These are phyloP conservation scores for Chaetoscypha palmicola DNA, from an alignment of 2,329 filamentous ascomycete genomes.

Conservation along the genomic window DNA sequence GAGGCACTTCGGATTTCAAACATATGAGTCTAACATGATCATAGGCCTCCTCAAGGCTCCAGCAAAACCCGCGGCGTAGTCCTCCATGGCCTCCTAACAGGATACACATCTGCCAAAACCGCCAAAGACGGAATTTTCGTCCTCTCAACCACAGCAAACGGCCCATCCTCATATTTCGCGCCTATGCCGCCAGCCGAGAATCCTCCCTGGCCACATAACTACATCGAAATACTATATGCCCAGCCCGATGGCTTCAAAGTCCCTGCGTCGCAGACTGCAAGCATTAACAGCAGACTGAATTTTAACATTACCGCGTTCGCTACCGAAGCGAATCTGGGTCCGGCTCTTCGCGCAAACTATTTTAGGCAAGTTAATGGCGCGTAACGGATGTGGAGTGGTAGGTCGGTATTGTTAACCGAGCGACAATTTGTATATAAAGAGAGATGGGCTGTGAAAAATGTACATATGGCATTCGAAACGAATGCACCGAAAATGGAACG, in stretches of 20 bases:
- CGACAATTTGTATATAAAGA: no score
- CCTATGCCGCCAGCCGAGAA: conserved; percentile 14
- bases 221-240: conserved; percentile 11
- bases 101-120: conserved; percentile 9
- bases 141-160: conserved; percentile 9
- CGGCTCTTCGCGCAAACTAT: conserved; percentile 12
- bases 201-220: conserved; percentile 12
- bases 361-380: conserved; percentile 8
- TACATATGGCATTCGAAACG: no score
- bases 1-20: not conserved
- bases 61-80: conserved; percentile 4
- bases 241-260: conserved; percentile 12
- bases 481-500: no score
- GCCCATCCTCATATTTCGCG: conserved; percentile 9
- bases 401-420: no score
- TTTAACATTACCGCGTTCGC: conserved; percentile 14
- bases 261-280: conserved; percentile 2
- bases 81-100: conserved; percentile 12
- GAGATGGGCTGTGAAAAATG: no score
- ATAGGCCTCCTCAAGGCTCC: not conserved
- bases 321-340: conserved; percentile 4
- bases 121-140: conserved; percentile 5
- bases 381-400: no score
- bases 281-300: conserved; percentile 9
- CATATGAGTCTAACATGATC: not conserved